These are phyloP conservation scores for Saturnispora sekii DNA, from an alignment of 805 yeast genomes.

Conservation along the genomic window DNA sequence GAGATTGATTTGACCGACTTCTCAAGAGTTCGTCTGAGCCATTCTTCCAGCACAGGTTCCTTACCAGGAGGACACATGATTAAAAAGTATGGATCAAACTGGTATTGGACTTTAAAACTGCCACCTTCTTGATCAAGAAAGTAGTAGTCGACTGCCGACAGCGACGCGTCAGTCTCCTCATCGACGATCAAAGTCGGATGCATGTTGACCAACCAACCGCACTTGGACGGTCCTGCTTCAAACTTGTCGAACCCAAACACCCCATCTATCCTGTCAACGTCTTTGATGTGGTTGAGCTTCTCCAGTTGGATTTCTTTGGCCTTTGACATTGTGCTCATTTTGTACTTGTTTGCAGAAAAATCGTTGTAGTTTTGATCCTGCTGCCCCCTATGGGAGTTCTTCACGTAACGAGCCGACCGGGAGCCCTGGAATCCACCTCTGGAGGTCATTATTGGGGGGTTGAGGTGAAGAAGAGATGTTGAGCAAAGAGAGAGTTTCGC, in stretches of 20 bases:
- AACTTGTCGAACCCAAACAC: slow-evolving; percentile 83
- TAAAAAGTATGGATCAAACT: slow-evolving; percentile 80
- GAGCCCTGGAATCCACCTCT: slow-evolving; percentile 17
- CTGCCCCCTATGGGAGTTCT: slow-evolving; percentile 11
- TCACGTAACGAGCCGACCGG: slow-evolving; percentile 21
- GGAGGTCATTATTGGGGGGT: slow-evolving; percentile 11
- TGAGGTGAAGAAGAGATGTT: neutral
- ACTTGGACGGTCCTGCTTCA: slow-evolving; percentile 57
- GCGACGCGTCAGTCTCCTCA: slow-evolving; percentile 51
- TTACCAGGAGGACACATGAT: slow-evolving; percentile 51
- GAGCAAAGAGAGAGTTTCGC: neutral
- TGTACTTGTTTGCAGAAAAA: slow-evolving; percentile 11
- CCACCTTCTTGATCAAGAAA: slow-evolving; percentile 97
- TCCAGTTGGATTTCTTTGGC: slow-evolving; percentile 15
- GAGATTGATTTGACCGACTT: slow-evolving; percentile 45
- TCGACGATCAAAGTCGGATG: slow-evolving; percentile 71
- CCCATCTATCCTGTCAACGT: slow-evolving; percentile 61
- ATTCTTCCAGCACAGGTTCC: slow-evolving; percentile 80
- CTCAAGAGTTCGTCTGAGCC: slow-evolving; percentile 59
- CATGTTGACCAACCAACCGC: slow-evolving; percentile 93
- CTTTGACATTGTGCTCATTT: neutral
- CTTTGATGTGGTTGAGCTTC: slow-evolving; percentile 44
- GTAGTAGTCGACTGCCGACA: slow-evolving; percentile 87
- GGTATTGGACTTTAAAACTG: slow-evolving; percentile 75
- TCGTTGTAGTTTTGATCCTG: slow-evolving; percentile 14